Evolutionary conservation across 768 basidiomycete species (phyloP).

Genomic region (Phlebiopsis flavidoalba): DNA sequence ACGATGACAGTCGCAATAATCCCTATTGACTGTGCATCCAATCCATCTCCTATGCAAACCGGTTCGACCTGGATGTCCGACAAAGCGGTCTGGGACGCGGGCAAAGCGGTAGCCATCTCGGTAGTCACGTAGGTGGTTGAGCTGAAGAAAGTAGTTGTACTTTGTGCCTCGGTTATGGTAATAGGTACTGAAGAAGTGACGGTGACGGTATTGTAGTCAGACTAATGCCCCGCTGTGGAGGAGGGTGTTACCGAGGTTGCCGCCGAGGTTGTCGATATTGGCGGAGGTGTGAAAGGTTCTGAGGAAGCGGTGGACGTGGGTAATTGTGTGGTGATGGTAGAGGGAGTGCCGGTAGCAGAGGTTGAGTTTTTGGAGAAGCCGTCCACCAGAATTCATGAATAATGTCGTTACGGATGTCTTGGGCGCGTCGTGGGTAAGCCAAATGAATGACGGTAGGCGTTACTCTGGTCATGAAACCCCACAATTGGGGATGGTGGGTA

Average conservation of each 20-base stretch:
- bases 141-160: conserved; percentile 38
- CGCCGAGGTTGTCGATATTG: background rate
- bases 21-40: conserved; percentile 61
- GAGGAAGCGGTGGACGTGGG: conserved; percentile 6
- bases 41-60: conserved; percentile 59
- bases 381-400: conserved; percentile 18
- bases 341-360: background rate
- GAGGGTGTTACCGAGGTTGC: too few relatives aligned
- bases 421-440: conserved; percentile 21
- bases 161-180: conserved; percentile 34
- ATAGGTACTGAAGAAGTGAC: conserved; percentile 17
- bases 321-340: background rate
- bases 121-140: conserved; percentile 26
- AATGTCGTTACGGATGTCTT: conserved; percentile 9
- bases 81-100: conserved; percentile 11
- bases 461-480: conserved; percentile 19
- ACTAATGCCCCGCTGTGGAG: too few relatives aligned
- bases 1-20: conserved; percentile 53
- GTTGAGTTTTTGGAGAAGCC: conserved; percentile 1
- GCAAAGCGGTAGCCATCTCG: conserved; percentile 11
- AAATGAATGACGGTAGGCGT: conserved; percentile 18
- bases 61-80: conserved; percentile 22
- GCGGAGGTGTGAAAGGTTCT: background rate
- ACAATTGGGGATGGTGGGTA: conserved; percentile 1
- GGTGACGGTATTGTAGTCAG: background rate